Percentiles rank a stretch among this genome's conserved stretches.
phyloP scores from a whole-genome alignment of 805 yeast species.

The Wickerhamomyces silvicola region DNA sequence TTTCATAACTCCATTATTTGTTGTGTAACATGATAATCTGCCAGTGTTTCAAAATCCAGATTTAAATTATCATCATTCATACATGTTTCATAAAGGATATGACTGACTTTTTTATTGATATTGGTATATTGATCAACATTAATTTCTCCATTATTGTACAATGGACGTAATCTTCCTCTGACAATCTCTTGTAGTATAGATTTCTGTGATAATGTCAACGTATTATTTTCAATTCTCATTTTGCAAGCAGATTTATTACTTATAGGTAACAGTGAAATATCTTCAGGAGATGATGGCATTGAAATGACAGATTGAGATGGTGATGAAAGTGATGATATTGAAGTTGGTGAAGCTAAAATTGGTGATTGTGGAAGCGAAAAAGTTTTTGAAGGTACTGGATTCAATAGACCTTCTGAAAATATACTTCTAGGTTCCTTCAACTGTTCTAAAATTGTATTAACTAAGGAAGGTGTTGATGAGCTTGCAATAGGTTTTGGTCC shows the following conservation, averaged over 20 bases:
- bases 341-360: conserved; percentile 5
- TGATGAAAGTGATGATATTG: conserved; percentile 9
- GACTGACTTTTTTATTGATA: conserved; percentile 57
- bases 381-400: not conserved
- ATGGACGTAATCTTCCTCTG: conserved; percentile 42
- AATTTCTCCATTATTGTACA: conserved; percentile 32
- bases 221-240: conserved; percentile 3
- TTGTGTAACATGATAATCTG: conserved; percentile 9
- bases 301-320: not conserved
- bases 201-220: conserved; percentile 39
- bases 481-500: not conserved
- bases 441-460: conserved; percentile 13
- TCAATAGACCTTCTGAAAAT: no score
- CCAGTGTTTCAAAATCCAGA: conserved; percentile 14
- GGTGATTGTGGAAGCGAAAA: conserved; percentile 4
- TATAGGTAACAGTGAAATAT: not conserved
- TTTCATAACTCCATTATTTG: conserved; percentile 7
- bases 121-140: conserved; percentile 43
- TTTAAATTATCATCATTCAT: conserved; percentile 4
- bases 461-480: conserved; percentile 7
- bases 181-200: conserved; percentile 51
- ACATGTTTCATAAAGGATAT: conserved; percentile 43
- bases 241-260: conserved; percentile 9
- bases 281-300: not conserved
- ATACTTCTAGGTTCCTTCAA: conserved; percentile 15